These are phyloP conservation scores for Periconia sp. DNA, from an alignment of 2,329 filamentous ascomycete genomes.

Conservation along the genomic window DNA sequence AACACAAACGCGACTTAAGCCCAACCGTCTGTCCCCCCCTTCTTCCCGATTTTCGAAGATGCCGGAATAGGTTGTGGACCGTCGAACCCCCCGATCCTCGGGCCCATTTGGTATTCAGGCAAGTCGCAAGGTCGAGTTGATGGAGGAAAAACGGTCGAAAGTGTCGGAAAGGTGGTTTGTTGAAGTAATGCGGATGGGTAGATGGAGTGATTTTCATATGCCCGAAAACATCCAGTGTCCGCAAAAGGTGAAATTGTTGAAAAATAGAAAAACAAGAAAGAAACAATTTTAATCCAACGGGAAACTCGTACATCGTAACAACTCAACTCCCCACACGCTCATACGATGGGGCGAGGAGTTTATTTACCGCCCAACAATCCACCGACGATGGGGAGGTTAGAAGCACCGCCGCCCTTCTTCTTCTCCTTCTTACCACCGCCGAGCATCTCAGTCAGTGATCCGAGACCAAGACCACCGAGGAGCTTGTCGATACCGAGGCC, in stretches of 20 bases:
- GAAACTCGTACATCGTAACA: not conserved
- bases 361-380: slow-evolving; percentile 49
- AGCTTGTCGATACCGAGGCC: slow-evolving; percentile 76
- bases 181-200: not conserved
- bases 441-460: slow-evolving; percentile 51
- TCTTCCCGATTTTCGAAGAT: not conserved
- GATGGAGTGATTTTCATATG: not conserved
- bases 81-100: not conserved
- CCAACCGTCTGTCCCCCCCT: not conserved
- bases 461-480: slow-evolving; percentile 70
- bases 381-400: slow-evolving; percentile 49
- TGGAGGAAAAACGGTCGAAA: not conserved
- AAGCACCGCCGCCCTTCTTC: slow-evolving; percentile 47
- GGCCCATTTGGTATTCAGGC: not conserved
- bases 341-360: slow-evolving; percentile 3
- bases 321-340: not conserved
- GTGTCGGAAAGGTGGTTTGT: too few relatives aligned
- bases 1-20: not conserved
- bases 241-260: not conserved
- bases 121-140: not conserved
- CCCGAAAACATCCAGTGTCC: not conserved
- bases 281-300: not conserved
- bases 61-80: not conserved
- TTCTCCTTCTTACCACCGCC: slow-evolving; percentile 54
- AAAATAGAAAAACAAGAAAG: not conserved